phyloP scores from a whole-genome alignment of 306 rosid species.

The Corylus avellana region DNA sequence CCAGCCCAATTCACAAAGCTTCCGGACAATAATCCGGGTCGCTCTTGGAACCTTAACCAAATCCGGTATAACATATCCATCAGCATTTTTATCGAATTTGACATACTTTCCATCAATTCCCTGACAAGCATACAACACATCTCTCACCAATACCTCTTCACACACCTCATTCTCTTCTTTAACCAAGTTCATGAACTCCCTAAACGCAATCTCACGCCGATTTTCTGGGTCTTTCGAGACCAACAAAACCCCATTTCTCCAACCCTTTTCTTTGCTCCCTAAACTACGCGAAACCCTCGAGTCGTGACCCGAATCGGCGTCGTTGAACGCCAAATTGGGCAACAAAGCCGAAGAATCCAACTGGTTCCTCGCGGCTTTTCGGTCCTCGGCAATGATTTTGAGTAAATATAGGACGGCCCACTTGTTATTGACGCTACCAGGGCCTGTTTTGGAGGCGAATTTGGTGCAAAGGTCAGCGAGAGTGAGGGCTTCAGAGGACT shows the following conservation, averaged over 20 bases:
- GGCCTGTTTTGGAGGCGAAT: conserved; percentile 65
- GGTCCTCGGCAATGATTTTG: conserved; percentile 70
- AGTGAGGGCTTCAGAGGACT: conserved; percentile 87
- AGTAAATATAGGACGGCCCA: conserved; percentile 90
- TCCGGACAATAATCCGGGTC: conserved; percentile 59
- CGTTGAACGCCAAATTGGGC: conserved; percentile 53
- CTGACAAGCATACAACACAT: conserved; percentile 89
- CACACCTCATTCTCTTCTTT: conserved; percentile 77
- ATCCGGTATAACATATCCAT: conserved; percentile 54
- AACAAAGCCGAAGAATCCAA: conserved; percentile 55
- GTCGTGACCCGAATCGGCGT: conserved; percentile 35
- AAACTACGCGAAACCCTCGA: conserved; percentile 31
- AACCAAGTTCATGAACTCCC: conserved; percentile 63
- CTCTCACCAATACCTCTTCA: conserved; percentile 81
- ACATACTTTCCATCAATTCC: conserved; percentile 88
- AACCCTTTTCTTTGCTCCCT: conserved; percentile 41
- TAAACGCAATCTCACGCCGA: conserved; percentile 69
- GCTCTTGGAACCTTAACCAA: conserved; percentile 68
- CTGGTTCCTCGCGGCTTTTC: conserved; percentile 36
- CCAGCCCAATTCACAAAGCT: conserved; percentile 86
- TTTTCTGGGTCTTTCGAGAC: conserved; percentile 73
- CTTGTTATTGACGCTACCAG: conserved; percentile 76
- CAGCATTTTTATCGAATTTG: conserved; percentile 48
- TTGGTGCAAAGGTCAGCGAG: conserved; percentile 83
- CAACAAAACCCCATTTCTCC: conserved; percentile 70